Evolutionary conservation across 2,329 filamentous ascomycete genomes (phyloP).

Genomic region (Hymenoscyphus occultus): DNA sequence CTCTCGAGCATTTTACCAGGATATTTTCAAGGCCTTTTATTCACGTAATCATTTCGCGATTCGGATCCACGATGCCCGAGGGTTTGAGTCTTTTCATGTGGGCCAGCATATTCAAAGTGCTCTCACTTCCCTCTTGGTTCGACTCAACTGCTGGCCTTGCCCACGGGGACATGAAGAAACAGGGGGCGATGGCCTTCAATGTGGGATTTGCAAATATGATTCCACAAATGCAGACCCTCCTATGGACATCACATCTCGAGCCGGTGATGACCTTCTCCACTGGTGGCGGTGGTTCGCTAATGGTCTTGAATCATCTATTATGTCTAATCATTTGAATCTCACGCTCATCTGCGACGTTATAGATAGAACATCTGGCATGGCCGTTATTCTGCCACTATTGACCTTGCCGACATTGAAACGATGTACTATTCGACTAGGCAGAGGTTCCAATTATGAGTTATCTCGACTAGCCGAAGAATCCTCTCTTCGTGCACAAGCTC

Average conservation of each 20-base stretch:
- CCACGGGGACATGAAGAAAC: slow-evolving; percentile 9
- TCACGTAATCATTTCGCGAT: not conserved
- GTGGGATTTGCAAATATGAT: slow-evolving; percentile 1
- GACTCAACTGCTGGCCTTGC: slow-evolving; percentile 14
- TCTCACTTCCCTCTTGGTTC: slow-evolving; percentile 12
- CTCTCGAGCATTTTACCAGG: not conserved
- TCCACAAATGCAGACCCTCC: not conserved
- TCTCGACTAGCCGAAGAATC: not conserved
- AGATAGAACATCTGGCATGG: slow-evolving; percentile 8
- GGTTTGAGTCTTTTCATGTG: slow-evolving; percentile 8
- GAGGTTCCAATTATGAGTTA: slow-evolving; percentile 7
- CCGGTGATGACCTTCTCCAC: slow-evolving; percentile 1
- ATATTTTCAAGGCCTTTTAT: slow-evolving; percentile 5
- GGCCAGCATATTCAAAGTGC: not conserved
- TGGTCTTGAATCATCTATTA: slow-evolving; percentile 10
- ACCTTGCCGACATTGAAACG: slow-evolving; percentile 5
- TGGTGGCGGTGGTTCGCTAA: slow-evolving; percentile 5
- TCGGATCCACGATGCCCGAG: not conserved
- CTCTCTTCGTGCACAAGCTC: slow-evolving; percentile 4
- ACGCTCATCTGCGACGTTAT: slow-evolving; percentile 11
- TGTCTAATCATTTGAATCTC: slow-evolving; percentile 6
- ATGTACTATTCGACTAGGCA: slow-evolving; percentile 11
- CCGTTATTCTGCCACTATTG: slow-evolving; percentile 9
- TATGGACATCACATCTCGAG: slow-evolving; percentile 4
- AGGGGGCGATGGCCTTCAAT: not conserved